Evolutionary conservation across 1,284 basidiomycete species (phyloP).

Genomic region (Ceratobasidium sp.): DNA sequence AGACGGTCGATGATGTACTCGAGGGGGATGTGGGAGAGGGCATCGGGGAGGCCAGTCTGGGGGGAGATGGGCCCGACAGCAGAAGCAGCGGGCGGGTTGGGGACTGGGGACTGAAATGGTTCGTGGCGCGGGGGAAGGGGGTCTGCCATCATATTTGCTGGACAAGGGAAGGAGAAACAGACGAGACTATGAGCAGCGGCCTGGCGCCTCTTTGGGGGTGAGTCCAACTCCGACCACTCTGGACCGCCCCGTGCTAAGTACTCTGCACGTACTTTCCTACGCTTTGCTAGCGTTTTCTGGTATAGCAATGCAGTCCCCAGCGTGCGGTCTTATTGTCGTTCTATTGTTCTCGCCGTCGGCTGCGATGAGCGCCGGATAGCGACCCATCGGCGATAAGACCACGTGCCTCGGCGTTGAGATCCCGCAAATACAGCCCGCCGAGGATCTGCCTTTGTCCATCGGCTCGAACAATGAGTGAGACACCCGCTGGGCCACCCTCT

Average conservation of each 20-base stretch:
- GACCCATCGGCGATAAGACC: constrained; percentile 34
- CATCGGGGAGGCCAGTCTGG: constrained; percentile 40
- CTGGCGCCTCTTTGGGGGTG: constrained; percentile 33
- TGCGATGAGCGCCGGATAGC: constrained; percentile 33
- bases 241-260: background rate
- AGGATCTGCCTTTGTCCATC: constrained; percentile 18
- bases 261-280: background rate
- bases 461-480: constrained; percentile 13
- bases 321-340: background rate
- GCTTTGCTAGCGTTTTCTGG: background rate
- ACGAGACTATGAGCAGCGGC: constrained; percentile 4
- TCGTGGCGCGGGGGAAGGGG: constrained; percentile 30
- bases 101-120: constrained; percentile 16
- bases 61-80: constrained; percentile 37
- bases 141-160: constrained; percentile 40
- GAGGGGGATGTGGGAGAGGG: constrained; percentile 68
- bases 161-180: constrained; percentile 36
- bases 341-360: constrained; percentile 26
- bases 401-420: constrained; percentile 5
- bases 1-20: constrained; percentile 77
- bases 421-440: constrained; percentile 31
- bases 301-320: background rate
- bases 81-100: background rate
- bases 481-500: constrained; percentile 14
- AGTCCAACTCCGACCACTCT: constrained; percentile 9